phyloP scores from a whole-genome alignment of 768 basidiomycete genomes.

The Pholiota conissans region DNA sequence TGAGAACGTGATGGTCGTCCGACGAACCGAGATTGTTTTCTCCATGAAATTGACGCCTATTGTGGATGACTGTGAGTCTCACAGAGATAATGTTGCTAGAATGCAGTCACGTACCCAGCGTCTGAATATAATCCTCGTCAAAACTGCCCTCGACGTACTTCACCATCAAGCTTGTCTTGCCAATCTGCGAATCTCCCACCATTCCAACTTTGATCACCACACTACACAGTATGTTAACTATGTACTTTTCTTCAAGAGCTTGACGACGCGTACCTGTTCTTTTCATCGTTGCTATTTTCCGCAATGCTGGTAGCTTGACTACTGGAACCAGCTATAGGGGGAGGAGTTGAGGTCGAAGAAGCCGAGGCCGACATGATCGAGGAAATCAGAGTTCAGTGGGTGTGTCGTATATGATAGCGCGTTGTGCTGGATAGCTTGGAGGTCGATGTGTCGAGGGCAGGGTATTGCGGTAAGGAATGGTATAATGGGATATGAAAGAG shows the following conservation, averaged over 20 bases:
- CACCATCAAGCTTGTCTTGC: conserved; percentile 99
- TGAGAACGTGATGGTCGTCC: conserved; percentile 98
- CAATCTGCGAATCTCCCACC: conserved; percentile 99
- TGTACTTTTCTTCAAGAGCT: neutral
- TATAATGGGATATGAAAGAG: conserved; percentile 25
- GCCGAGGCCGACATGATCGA: conserved; percentile 50
- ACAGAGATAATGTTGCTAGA: neutral
- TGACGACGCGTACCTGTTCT: conserved; percentile 54
- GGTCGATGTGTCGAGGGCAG: conserved; percentile 8
- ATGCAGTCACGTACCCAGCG: conserved; percentile 68
- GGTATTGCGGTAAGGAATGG: conserved; percentile 17
- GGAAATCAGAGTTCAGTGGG: conserved; percentile 17
- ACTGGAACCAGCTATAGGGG: conserved; percentile 46
- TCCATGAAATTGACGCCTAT: conserved; percentile 99
- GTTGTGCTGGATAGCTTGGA: conserved; percentile 17
- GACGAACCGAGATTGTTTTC: conserved; percentile 97
- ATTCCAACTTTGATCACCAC: conserved; percentile 99
- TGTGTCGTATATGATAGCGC: conserved; percentile 19
- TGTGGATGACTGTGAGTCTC: neutral
- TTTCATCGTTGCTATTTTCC: conserved; percentile 65
- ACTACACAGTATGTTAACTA: conserved; percentile 33
- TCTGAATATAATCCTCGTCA: conserved; percentile 99
- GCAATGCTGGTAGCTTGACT: conserved; percentile 50
- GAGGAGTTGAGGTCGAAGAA: conserved; percentile 45
- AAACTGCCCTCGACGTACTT: conserved; percentile 99